Evolutionary conservation across 108 stramenopile genomes (phyloP).

Genomic region (Cyclotella kingstonii): DNA sequence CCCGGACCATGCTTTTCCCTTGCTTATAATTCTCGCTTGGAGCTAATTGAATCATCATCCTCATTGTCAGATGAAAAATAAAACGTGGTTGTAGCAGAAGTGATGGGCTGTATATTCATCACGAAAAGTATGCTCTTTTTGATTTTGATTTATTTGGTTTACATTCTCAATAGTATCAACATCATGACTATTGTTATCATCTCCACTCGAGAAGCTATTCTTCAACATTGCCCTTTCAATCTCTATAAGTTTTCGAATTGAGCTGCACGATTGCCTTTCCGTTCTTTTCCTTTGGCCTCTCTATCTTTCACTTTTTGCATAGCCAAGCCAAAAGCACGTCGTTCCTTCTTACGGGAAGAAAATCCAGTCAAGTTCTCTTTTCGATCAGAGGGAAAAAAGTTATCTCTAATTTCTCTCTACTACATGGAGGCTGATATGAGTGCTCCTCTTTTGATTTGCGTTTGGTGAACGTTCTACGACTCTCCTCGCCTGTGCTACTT

Average conservation of each 20-base stretch:
- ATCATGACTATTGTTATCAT: constrained; percentile 20
- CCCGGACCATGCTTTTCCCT: constrained; percentile 31
- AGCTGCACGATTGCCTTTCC: constrained; percentile 57
- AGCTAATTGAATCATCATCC: constrained; percentile 44
- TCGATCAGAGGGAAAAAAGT: constrained; percentile 77
- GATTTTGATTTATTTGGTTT: constrained; percentile 5
- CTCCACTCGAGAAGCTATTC: constrained; percentile 8
- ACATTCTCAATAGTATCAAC: constrained; percentile 18
- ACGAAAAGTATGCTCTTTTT: constrained; percentile 54
- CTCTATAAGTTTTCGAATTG: constrained; percentile 60
- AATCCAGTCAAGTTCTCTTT: constrained; percentile 69
- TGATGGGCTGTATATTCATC: constrained; percentile 56
- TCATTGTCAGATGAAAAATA: constrained; percentile 50
- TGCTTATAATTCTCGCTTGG: constrained; percentile 10
- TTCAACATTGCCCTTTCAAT: constrained; percentile 52
- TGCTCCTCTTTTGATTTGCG: no score
- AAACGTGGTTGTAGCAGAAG: constrained; percentile 75
- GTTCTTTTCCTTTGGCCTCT: constrained; percentile 61
- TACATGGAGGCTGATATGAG: no score
- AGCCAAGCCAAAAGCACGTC: constrained; percentile 83
- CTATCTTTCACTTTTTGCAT: constrained; percentile 92
- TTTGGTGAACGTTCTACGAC: no score
- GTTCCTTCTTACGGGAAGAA: constrained; percentile 69
- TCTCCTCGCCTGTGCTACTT: no score
- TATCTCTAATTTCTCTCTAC: constrained; percentile 54